These are phyloP conservation scores for Lipomyces yamanashiensis DNA, from an alignment of 805 yeast species.

Conservation along the genomic window DNA sequence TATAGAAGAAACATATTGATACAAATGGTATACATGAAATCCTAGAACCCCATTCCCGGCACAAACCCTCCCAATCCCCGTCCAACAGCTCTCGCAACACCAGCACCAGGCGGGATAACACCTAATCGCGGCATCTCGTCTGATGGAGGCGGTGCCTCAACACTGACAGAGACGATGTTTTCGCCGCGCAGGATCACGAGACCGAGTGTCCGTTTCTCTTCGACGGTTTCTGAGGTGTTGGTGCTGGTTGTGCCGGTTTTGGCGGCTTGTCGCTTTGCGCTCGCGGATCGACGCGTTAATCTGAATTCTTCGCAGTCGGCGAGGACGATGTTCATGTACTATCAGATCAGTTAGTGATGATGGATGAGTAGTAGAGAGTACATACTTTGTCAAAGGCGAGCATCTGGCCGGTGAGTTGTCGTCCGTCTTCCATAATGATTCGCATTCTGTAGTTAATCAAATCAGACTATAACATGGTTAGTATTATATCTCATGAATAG, in stretches of 20 bases:
- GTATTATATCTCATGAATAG: background rate
- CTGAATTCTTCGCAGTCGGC: constrained; percentile 85
- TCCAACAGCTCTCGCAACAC: constrained; percentile 45
- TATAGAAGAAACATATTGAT: background rate
- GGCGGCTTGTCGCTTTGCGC: constrained; percentile 39
- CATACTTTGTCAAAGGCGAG: constrained; percentile 79
- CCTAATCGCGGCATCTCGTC: constrained; percentile 46
- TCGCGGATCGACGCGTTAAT: constrained; percentile 63
- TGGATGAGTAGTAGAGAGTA: background rate
- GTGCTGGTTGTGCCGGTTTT: constrained; percentile 35
- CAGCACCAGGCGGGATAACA: constrained; percentile 44
- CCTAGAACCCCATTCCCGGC: constrained; percentile 37
- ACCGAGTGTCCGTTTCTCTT: constrained; percentile 79
- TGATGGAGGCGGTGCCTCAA: constrained; percentile 65
- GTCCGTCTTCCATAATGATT: constrained; percentile 75
- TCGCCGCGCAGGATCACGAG: constrained; percentile 87
- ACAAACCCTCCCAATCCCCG: constrained; percentile 41
- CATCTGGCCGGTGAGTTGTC: constrained; percentile 77
- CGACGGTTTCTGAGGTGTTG: constrained; percentile 51
- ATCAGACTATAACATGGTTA: constrained; percentile 51
- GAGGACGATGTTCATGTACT: constrained; percentile 80
- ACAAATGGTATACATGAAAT: background rate
- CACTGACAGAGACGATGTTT: constrained; percentile 70
- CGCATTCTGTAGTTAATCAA: constrained; percentile 74
- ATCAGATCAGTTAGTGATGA: background rate